Percentiles rank a stretch among this genome's conserved stretches.
phyloP scores from a whole-genome alignment of 2,329 filamentous ascomycete species.

The Akanthomyces muscarius region DNA sequence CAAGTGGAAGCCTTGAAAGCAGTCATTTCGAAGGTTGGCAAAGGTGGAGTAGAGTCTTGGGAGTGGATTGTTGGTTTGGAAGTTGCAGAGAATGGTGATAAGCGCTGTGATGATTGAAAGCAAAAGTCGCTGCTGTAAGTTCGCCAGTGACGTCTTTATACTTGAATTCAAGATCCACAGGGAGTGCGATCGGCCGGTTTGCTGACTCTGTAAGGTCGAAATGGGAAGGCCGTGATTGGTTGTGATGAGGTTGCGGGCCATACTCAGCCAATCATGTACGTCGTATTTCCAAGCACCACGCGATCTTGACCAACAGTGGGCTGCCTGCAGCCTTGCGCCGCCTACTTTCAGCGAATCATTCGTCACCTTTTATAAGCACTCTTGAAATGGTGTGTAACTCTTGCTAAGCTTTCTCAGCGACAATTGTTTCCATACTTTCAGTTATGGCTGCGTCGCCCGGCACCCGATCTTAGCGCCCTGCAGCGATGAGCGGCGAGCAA shows the following conservation, averaged over 20 bases:
- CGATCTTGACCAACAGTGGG: background rate
- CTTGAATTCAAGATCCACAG: conserved; percentile 11
- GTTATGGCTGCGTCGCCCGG: background rate
- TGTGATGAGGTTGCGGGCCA: background rate
- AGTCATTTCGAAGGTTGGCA: conserved; percentile 5
- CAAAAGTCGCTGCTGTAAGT: background rate
- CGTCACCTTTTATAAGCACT: background rate
- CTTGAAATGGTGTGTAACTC: background rate
- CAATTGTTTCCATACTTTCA: background rate
- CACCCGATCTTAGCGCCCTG: background rate
- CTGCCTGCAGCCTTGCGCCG: background rate
- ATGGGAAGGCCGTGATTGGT: conserved; percentile 8
- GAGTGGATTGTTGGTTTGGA: background rate
- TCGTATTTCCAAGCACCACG: conserved; percentile 14
- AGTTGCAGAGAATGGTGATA: background rate
- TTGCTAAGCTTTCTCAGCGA: background rate
- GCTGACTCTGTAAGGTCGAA: conserved; percentile 5
- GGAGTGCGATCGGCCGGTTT: background rate
- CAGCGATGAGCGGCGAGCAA: background rate
- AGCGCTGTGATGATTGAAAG: background rate
- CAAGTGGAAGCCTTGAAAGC: conserved; percentile 44
- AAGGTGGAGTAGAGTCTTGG: background rate
- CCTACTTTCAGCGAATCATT: background rate
- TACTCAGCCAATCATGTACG: background rate
- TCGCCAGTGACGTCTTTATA: conserved; percentile 17